Evolutionary conservation across 805 yeast species (phyloP), one percentile per base, ranked within the genome.

Genomic region (Myxozyma neotropica): DNA sequence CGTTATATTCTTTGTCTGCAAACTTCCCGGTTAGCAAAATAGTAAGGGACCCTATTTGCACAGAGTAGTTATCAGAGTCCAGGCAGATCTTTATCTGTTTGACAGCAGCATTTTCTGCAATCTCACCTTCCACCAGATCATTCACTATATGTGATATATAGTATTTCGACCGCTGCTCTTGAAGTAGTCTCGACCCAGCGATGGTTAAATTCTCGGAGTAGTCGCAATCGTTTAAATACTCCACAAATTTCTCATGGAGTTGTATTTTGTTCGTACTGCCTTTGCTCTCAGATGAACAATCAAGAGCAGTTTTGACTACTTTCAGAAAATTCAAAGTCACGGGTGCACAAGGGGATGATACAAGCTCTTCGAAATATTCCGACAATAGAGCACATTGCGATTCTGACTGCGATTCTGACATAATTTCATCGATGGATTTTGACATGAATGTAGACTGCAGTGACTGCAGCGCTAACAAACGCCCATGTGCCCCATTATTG

Each of bases 401-500:
- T 44, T 1, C n/a, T n/a, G n/a, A n/a, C n/a, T 24, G 40, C 33
- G 33, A n/a, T 8, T 13, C 53, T 24, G 52, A 46, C 33, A 61
- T 13, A 1, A 19, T 35, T 10, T 35, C 26, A n/a, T 19, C 13
- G 13, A 21, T 19, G 13, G 33, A n/a, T 21, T 39, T 33, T 7
- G 46, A n/a, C 15, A 4, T 15, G 21, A 49, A 31, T 5, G 27
- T n/a, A 33, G 45, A 17, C 10, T 55, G 36, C 12, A 60, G 26
- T 6, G 51, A 51, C 13, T 74, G 75, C 6, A 82, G 65, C 0
- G 87, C 84, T 40, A 87, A 63, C 2, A 85, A 67, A 17, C 71
- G 68, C 1, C 96, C 96, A 71, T 89, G 96, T 0, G 78, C 63
- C 44, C 71, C 69, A 64, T 86, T 85, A 52, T 78, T 81, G 31